A percentile compares a stretch with the other conserved stretches of the same genome.
Conservation (phyloP, 2,329 filamentous ascomycete genomes). For the Venturia nashicola region DNA sequence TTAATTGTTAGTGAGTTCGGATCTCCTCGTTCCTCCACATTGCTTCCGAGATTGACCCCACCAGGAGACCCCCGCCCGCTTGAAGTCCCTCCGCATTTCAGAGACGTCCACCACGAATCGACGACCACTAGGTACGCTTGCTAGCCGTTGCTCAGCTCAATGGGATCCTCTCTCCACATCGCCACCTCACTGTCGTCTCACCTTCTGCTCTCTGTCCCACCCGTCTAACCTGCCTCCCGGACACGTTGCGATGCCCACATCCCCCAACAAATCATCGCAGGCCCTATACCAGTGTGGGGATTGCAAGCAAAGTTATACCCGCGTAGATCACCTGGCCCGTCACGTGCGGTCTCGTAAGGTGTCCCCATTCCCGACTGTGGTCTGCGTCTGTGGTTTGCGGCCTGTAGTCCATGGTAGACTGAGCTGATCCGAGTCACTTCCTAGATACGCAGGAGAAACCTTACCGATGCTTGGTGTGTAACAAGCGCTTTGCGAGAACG, state of each 20-base stretch:
- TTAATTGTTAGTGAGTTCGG: not conserved
- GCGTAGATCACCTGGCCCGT: slow-evolving; percentile 40
- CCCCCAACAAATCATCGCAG: not conserved
- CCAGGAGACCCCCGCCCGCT: too few species aligned
- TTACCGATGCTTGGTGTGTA: slow-evolving; percentile 32
- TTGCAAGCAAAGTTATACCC: slow-evolving; percentile 39
- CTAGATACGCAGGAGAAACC: slow-evolving; percentile 31
- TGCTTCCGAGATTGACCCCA: not conserved
- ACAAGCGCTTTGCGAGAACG: slow-evolving; percentile 35
- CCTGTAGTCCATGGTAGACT: not conserved
- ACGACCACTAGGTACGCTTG: not conserved
- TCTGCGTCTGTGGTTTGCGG: too few species aligned
- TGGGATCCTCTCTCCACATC: not conserved
- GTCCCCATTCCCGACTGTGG: slow-evolving; percentile 10
- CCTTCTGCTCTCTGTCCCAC: not conserved
- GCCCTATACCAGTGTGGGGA: slow-evolving; percentile 37
- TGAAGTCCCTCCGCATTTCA: not conserved
- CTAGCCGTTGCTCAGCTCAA: not conserved
- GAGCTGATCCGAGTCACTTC: not conserved
- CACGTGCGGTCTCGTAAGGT: slow-evolving; percentile 37
- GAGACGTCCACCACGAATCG: not conserved
- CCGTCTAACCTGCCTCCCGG: not conserved
- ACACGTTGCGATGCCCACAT: not conserved
- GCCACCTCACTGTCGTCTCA: not conserved
- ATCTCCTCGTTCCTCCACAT: not conserved